phyloP scores from a whole-genome alignment of 2,329 filamentous ascomycete genomes.

The Diatrype stigma region DNA sequence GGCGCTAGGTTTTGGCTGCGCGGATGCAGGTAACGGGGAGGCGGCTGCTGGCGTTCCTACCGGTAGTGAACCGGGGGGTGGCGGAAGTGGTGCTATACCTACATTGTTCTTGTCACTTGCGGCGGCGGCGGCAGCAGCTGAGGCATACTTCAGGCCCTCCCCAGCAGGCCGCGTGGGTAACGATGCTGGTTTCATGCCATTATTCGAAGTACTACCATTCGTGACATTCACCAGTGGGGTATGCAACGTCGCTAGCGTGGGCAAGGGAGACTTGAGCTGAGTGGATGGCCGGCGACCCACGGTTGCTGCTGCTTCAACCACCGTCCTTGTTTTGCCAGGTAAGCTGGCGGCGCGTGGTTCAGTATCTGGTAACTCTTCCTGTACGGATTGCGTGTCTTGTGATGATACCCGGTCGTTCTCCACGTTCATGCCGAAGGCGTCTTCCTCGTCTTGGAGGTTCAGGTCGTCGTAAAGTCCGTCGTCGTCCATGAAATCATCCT shows the following conservation, averaged over 20 bases:
- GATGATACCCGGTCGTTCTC: conserved; percentile 90
- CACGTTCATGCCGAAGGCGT: conserved; percentile 71
- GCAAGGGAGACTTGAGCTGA: conserved; percentile 89
- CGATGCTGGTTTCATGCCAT: conserved; percentile 87
- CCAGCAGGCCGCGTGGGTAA: conserved; percentile 79
- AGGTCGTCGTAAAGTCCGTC: conserved; percentile 95
- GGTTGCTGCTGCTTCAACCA: conserved; percentile 52
- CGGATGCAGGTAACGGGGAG: conserved; percentile 45
- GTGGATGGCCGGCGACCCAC: conserved; percentile 71
- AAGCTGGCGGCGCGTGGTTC: conserved; percentile 45
- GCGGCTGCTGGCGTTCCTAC: conserved; percentile 32
- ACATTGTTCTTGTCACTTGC: conserved; percentile 84
- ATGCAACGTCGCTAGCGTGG: conserved; percentile 87
- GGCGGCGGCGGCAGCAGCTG: conserved; percentile 88
- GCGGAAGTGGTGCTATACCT: conserved; percentile 88
- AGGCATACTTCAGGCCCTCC: conserved; percentile 93
- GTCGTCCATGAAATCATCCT: conserved; percentile 87
- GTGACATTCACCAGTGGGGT: conserved; percentile 60
- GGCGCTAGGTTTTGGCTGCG: conserved; percentile 51
- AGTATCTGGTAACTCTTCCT: conserved; percentile 70
- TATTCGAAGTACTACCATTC: conserved; percentile 47
- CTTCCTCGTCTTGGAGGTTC: conserved; percentile 88
- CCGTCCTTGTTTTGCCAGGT: conserved; percentile 49
- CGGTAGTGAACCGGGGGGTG: conserved; percentile 65
- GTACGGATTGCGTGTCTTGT: conserved; percentile 88